A percentile compares a stretch with the other conserved stretches of the same genome.
These are phyloP conservation scores for Athelia psychrophila DNA, from an alignment of 1,284 basidiomycete species.

Conservation along the genomic window DNA sequence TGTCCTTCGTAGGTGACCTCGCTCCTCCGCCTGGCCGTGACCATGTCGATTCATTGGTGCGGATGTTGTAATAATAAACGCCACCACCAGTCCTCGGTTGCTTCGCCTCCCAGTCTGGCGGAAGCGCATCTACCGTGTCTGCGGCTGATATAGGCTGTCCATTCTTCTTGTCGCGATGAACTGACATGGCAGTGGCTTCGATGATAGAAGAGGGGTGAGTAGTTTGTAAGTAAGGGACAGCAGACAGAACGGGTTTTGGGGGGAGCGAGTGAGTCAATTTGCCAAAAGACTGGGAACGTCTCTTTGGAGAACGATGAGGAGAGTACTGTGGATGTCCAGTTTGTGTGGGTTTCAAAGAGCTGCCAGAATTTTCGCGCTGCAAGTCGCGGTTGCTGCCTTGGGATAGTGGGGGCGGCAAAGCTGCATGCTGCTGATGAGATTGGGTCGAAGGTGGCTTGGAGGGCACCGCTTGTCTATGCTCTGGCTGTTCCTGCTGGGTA, in stretches of 20 bases:
- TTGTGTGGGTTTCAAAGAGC: conserved; percentile 4
- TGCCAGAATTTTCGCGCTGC: not conserved
- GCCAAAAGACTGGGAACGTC: conserved; percentile 24
- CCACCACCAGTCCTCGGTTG: conserved; percentile 43
- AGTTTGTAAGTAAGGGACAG: conserved; percentile 50
- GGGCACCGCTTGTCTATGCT: conserved; percentile 10
- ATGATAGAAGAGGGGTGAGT: conserved; percentile 55
- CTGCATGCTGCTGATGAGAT: not conserved
- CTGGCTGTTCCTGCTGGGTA: conserved; percentile 17
- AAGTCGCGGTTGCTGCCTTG: not conserved
- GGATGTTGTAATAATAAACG: conserved; percentile 59
- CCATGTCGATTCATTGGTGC: conserved; percentile 62
- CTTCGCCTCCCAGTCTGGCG: conserved; percentile 61
- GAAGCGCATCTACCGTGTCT: conserved; percentile 37
- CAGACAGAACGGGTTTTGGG: conserved; percentile 61
- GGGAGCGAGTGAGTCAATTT: conserved; percentile 63
- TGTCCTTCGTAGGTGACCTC: conserved; percentile 12
- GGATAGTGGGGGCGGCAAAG: too few species aligned
- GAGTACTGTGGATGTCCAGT: conserved; percentile 22
- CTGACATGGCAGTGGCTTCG: conserved; percentile 58
- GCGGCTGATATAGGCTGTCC: conserved; percentile 26
- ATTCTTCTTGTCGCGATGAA: conserved; percentile 36
- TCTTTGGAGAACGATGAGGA: conserved; percentile 26
- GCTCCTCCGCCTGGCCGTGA: conserved; percentile 37
- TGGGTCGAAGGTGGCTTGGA: not conserved